A percentile compares a stretch with the other conserved stretches of the same genome.
These are phyloP conservation scores for Tieghemiomyces parasiticus DNA, from an alignment of 192 early-diverging fungal species.

Conservation along the genomic window DNA sequence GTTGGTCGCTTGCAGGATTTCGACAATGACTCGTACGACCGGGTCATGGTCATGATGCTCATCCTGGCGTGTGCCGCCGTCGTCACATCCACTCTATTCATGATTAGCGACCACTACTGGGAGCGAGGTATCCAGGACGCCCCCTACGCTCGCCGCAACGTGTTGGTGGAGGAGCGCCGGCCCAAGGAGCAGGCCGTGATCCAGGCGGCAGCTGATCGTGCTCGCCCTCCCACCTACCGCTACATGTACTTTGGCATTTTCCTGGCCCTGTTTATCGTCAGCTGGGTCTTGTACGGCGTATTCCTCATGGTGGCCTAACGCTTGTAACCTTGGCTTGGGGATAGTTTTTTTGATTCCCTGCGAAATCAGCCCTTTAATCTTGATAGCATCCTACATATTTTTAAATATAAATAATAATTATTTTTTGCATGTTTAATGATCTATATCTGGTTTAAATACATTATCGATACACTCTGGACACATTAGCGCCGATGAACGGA, in stretches of 20 bases:
- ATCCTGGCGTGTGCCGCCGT: slow-evolving; percentile 21
- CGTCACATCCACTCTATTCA: slow-evolving; percentile 16
- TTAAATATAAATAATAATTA: too few species aligned
- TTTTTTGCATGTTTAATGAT: too few species aligned
- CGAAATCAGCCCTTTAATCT: too few species aligned
- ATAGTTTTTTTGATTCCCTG: too few species aligned
- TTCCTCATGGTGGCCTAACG: neutral
- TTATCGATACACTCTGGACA: too few species aligned
- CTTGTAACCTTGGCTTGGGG: too few species aligned
- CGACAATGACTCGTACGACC: slow-evolving; percentile 30
- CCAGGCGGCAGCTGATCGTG: neutral
- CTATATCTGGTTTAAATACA: too few species aligned
- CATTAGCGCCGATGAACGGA: too few species aligned
- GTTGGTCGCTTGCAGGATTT: slow-evolving; percentile 29
- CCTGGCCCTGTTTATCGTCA: neutral
- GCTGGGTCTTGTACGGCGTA: slow-evolving; percentile 1
- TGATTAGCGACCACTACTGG: slow-evolving; percentile 14
- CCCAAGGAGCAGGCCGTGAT: neutral
- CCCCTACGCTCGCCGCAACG: neutral
- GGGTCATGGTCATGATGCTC: slow-evolving; percentile 24
- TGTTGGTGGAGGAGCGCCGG: slow-evolving; percentile 1
- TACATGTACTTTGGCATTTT: neutral
- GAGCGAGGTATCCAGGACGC: neutral
- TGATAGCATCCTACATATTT: too few species aligned
- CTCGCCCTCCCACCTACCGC: neutral